Evolutionary conservation across 225 moss, liverwort and hornwort species (phyloP).

Genomic region (Pseudisothecium myosuroides): DNA sequence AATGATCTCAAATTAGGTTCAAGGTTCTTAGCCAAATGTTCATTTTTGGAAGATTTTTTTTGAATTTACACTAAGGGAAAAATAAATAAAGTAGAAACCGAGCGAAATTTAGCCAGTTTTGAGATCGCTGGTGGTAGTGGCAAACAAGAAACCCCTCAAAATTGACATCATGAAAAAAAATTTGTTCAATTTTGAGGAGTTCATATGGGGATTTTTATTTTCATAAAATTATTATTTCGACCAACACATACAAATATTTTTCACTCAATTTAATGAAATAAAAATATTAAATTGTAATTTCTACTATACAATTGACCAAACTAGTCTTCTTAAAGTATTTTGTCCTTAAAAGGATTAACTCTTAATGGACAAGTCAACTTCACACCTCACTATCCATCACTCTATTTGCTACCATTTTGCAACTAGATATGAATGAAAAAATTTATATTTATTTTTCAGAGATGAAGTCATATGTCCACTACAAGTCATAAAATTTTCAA

Average conservation of each 20-base stretch:
- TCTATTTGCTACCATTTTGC: not conserved
- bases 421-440: not conserved
- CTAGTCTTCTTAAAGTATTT: not conserved
- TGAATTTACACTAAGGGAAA: too few relatives aligned
- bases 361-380: rapidly evolving
- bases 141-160: not conserved
- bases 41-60: too few relatives aligned
- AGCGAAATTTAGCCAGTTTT: too few relatives aligned
- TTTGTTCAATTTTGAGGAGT: not conserved
- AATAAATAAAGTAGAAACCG: too few relatives aligned
- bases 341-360: not conserved
- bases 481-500: not conserved
- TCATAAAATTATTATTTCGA: not conserved
- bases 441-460: not conserved
- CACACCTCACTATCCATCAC: not conserved
- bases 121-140: too few relatives aligned
- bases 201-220: not conserved
- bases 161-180: too few relatives aligned
- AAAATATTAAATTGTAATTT: not conserved
- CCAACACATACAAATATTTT: not conserved
- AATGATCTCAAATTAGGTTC: too few relatives aligned
- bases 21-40: too few relatives aligned
- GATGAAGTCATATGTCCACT: not conserved
- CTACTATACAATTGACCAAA: not conserved
- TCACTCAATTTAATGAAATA: not conserved